Evolutionary conservation across 108 stramenopile genomes (phyloP).

Genomic region (Nitzschia sp.): DNA sequence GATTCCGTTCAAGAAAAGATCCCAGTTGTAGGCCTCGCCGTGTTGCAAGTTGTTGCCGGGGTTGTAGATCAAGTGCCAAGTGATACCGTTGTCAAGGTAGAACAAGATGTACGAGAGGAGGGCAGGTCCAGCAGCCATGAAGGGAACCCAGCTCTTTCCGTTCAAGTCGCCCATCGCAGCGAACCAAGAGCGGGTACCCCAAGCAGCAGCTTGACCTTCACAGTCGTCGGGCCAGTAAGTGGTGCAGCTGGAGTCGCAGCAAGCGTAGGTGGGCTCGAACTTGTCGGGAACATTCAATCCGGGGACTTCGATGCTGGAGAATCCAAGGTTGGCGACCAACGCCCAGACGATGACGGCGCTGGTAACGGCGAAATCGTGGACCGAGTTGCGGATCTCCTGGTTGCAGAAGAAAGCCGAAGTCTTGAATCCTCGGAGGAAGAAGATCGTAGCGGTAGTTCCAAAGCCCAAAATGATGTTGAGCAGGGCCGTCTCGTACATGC

Average conservation of each 20-base stretch:
- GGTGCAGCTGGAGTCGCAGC: no score
- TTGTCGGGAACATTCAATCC: conserved; percentile 54
- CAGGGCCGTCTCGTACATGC: no score
- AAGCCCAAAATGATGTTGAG: conserved; percentile 42
- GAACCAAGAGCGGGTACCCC: conserved; percentile 47
- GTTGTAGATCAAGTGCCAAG: conserved; percentile 36
- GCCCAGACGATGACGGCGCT: conserved; percentile 39
- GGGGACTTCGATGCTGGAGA: no score
- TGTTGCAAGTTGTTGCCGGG: conserved; percentile 38
- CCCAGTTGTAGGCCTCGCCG: conserved; percentile 58
- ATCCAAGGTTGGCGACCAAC: conserved; percentile 34
- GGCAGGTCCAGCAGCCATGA: no score
- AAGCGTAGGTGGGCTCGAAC: conserved; percentile 55
- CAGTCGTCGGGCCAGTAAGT: conserved; percentile 53
- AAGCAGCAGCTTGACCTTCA: no score
- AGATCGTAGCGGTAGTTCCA: conserved; percentile 35
- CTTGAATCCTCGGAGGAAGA: conserved; percentile 47
- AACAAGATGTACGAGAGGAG: conserved; percentile 46
- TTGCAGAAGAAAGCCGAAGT: conserved; percentile 42
- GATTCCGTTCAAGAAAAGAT: no score
- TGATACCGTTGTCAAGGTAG: conserved; percentile 58
- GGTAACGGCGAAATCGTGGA: conserved; percentile 53
- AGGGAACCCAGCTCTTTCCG: no score
- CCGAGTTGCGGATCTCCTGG: conserved; percentile 32
- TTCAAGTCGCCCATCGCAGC: conserved; percentile 38